These are phyloP conservation scores for Harringtonia lauricola DNA, from an alignment of 2,329 filamentous ascomycete species.

Conservation along the genomic window DNA sequence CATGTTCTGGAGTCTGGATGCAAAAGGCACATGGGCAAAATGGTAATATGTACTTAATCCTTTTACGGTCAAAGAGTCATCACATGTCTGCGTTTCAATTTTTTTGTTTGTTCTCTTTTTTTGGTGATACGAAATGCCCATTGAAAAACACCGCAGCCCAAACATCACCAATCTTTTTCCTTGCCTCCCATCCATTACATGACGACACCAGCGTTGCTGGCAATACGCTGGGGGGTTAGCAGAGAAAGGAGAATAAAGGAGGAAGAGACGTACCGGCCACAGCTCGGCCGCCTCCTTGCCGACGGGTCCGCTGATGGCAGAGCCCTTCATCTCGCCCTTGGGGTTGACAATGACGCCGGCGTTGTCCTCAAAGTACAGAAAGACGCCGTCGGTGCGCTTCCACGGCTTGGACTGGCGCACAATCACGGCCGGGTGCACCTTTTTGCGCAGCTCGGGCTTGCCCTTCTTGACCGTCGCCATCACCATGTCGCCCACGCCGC, in stretches of 20 bases:
- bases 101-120: conserved; percentile 2
- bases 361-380: conserved; percentile 99
- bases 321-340: conserved; percentile 99
- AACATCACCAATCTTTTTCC: too few relatives aligned
- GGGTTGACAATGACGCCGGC: conserved; percentile 99
- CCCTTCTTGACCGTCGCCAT: conserved; percentile 99
- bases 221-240: conserved; percentile 69
- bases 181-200: conserved; percentile 56
- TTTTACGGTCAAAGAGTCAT: not conserved
- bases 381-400: conserved; percentile 97
- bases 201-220: conserved; percentile 98
- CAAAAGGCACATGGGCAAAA: too few relatives aligned
- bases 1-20: too few relatives aligned
- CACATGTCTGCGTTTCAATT: conserved; percentile 4
- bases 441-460: conserved; percentile 99
- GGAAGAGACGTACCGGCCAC: conserved; percentile 68
- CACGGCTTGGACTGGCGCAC: conserved; percentile 73
- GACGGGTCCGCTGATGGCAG: conserved; percentile 96
- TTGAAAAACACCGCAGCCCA: not conserved
- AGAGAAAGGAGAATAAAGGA: not conserved
- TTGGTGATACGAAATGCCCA: not conserved
- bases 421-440: conserved; percentile 99
- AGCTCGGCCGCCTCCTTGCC: conserved; percentile 99
- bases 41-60: not conserved
- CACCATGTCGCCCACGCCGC: conserved; percentile 98